Percentiles rank a stretch among this genome's conserved stretches.
phyloP scores from a whole-genome alignment of 345 rosid species.

The Noccaea bulbosa region DNA sequence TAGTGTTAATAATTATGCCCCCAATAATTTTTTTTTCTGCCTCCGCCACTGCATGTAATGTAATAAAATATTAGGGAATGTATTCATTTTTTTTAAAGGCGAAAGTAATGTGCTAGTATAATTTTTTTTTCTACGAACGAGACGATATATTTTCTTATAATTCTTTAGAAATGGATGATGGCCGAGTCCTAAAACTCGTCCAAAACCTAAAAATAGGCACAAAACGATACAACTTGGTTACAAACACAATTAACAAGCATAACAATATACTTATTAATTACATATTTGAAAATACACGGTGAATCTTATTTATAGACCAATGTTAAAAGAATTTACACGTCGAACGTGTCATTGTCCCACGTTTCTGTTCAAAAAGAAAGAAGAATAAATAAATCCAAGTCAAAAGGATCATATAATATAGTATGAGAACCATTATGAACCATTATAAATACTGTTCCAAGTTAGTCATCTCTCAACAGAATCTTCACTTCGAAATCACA shows the following conservation, averaged over 20 bases:
- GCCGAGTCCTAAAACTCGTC: slow-evolving; percentile 13
- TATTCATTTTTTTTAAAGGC: background rate
- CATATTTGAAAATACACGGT: slow-evolving; percentile 1
- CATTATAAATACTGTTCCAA: slow-evolving; percentile 22
- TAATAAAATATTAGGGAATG: background rate
- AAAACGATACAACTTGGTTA: background rate
- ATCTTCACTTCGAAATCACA: slow-evolving; percentile 10
- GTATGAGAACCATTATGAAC: too few species aligned
- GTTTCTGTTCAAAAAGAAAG: slow-evolving; percentile 9
- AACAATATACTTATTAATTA: background rate
- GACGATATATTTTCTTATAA: too few species aligned
- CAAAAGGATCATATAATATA: background rate
- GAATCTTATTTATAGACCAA: background rate
- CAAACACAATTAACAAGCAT: background rate
- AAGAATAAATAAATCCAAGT: background rate
- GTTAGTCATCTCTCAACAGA: background rate
- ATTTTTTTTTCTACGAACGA: too few species aligned
- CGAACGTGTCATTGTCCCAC: slow-evolving; percentile 28
- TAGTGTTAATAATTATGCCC: too few species aligned
- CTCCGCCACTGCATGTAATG: too few species aligned
- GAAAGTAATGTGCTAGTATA: too few species aligned
- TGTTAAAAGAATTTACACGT: background rate
- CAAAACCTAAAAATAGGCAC: background rate
- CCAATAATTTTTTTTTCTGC: too few species aligned
- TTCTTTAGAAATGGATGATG: background rate